Percentiles rank a stretch among this genome's conserved stretches.
phyloP scores from a whole-genome alignment of 768 basidiomycete genomes.

The Paxillus involutus region DNA sequence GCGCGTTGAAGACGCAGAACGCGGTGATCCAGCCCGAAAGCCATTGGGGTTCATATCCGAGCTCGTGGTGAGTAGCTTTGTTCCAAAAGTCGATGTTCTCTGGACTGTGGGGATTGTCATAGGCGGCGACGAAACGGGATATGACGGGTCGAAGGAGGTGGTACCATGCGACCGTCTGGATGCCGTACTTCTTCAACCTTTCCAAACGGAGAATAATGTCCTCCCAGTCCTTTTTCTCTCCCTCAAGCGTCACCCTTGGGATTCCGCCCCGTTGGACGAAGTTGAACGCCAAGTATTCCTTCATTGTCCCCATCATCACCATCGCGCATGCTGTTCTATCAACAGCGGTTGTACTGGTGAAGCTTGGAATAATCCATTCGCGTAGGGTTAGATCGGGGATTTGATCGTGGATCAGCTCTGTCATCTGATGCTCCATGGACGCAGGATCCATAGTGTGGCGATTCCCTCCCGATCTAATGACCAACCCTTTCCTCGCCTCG shows the following conservation, averaged over 20 bases:
- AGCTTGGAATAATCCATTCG: slow-evolving; percentile 42
- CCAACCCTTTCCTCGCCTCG: slow-evolving; percentile 25
- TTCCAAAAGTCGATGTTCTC: slow-evolving; percentile 40
- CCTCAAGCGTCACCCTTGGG: slow-evolving; percentile 45
- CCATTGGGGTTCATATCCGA: slow-evolving; percentile 28
- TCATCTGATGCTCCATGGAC: slow-evolving; percentile 22
- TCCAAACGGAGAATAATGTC: slow-evolving; percentile 36
- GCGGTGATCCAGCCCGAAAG: slow-evolving; percentile 42
- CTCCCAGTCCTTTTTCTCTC: slow-evolving; percentile 40
- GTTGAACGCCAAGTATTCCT: slow-evolving; percentile 39
- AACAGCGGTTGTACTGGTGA: slow-evolving; percentile 43
- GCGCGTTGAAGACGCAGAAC: slow-evolving; percentile 35
- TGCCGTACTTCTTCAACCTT: slow-evolving; percentile 38
- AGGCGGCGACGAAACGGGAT: slow-evolving; percentile 35
- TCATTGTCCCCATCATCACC: slow-evolving; percentile 43
- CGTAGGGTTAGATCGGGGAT: slow-evolving; percentile 28
- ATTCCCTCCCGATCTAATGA: slow-evolving; percentile 18
- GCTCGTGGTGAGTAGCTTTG: slow-evolving; percentile 29
- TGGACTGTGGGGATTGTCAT: slow-evolving; percentile 28
- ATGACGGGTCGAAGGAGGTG: slow-evolving; percentile 41
- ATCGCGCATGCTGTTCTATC: slow-evolving; percentile 40
- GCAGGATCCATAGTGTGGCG: slow-evolving; percentile 33
- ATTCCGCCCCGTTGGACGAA: slow-evolving; percentile 38
- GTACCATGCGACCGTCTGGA: slow-evolving; percentile 37
- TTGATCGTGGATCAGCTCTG: slow-evolving; percentile 19